Evolutionary conservation across 2,329 filamentous ascomycete genomes (phyloP).

Genomic region (Colletotrichum lini): DNA sequence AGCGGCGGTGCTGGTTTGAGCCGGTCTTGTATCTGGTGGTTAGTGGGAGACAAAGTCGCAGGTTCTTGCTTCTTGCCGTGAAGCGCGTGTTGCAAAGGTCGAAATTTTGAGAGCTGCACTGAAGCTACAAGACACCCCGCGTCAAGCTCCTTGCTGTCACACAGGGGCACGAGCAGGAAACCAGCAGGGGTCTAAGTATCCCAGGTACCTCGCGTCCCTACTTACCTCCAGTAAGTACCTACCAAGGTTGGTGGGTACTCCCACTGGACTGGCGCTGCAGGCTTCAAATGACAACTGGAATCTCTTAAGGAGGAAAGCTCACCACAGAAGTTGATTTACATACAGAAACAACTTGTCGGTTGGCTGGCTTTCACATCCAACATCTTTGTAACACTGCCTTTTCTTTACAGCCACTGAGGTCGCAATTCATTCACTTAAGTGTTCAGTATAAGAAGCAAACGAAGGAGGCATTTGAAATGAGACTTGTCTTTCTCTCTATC

Average conservation of each 20-base stretch:
- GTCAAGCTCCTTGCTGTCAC: conserved; percentile 34
- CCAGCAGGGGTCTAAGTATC: conserved; percentile 25
- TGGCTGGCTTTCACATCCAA: not conserved
- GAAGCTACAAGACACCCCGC: conserved; percentile 33
- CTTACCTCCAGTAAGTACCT: too few species aligned
- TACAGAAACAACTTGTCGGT: not conserved
- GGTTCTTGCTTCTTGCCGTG: conserved; percentile 18
- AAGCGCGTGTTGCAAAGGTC: conserved; percentile 22
- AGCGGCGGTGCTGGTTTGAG: not conserved
- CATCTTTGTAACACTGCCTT: not conserved
- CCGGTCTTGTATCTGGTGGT: not conserved
- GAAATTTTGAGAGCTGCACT: conserved; percentile 32
- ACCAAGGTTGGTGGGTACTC: not conserved
- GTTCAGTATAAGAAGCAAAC: too few species aligned
- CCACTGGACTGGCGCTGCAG: conserved; percentile 16
- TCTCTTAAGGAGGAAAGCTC: not conserved
- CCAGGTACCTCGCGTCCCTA: not conserved
- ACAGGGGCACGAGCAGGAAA: conserved; percentile 18
- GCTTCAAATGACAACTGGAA: conserved; percentile 12
- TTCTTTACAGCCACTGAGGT: not conserved
- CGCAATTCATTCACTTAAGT: not conserved
- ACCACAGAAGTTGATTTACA: not conserved
- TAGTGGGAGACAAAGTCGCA: conserved; percentile 5
- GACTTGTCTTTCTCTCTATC: conserved; percentile 43
- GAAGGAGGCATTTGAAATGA: conserved; percentile 22